A percentile compares a stretch with the other conserved stretches of the same genome.
These are phyloP conservation scores for Erysimum cheiranthoides DNA, from an alignment of 345 rosid species.

Conservation along the genomic window DNA sequence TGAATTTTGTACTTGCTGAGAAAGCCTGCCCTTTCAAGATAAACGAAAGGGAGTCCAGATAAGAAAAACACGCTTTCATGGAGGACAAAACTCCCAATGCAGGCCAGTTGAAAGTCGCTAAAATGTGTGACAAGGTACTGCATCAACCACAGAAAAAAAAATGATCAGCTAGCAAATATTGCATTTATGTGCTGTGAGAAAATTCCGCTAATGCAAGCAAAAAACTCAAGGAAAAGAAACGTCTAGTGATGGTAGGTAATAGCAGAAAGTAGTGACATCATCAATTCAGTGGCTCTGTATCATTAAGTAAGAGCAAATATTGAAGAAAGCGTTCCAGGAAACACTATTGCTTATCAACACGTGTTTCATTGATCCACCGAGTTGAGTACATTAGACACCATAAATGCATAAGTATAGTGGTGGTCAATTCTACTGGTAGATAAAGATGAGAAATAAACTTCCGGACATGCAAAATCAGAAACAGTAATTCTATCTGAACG, in stretches of 20 bases:
- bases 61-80: constrained; percentile 97
- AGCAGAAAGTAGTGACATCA: constrained; percentile 7
- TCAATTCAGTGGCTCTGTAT: neutral
- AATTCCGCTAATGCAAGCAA: neutral
- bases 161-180: constrained; percentile 2
- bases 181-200: neutral
- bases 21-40: constrained; percentile 87
- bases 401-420: neutral
- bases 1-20: constrained; percentile 93
- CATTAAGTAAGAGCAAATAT: neutral
- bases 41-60: constrained; percentile 93
- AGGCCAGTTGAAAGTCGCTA: constrained; percentile 90
- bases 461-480: constrained; percentile 15
- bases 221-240: neutral
- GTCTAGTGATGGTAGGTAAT: neutral
- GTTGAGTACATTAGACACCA: neutral
- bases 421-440: neutral
- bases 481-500: constrained; percentile 3
- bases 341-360: constrained; percentile 2
- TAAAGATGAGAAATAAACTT: neutral
- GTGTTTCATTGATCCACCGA: neutral
- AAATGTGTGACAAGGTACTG: constrained; percentile 86
- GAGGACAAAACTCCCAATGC: constrained; percentile 92
- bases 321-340: neutral
- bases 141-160: constrained; percentile 40